Evolutionary conservation across 208 protist species (phyloP).

Genomic region (Porcisia hertigi): DNA sequence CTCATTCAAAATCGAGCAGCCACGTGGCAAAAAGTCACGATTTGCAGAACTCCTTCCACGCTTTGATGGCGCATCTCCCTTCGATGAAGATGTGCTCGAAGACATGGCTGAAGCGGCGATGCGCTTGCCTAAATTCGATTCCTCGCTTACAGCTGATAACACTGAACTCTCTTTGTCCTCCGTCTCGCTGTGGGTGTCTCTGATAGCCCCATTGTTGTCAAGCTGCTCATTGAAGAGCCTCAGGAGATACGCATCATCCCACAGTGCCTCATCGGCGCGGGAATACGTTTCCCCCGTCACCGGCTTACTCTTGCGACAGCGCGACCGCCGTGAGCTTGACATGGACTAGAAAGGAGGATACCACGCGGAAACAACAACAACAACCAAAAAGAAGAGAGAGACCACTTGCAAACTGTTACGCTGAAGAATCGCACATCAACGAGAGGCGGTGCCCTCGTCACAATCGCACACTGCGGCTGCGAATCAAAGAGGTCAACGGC

Average conservation of each 20-base stretch:
- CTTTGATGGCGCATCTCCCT: neutral
- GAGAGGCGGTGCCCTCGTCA: neutral
- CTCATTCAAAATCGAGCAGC: neutral
- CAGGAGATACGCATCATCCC: slow-evolving; percentile 85
- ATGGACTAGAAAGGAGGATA: neutral
- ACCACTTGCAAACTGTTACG: neutral
- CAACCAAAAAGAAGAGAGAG: slow-evolving; percentile 1
- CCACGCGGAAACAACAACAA: neutral
- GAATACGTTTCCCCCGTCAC: slow-evolving; percentile 37
- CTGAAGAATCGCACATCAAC: too few species aligned
- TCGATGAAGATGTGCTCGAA: neutral
- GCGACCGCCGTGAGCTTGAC: slow-evolving; percentile 5
- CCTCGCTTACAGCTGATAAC: neutral
- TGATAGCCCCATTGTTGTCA: slow-evolving; percentile 26
- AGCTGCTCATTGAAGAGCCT: slow-evolving; percentile 78
- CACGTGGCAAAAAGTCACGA: neutral
- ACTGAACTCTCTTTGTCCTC: neutral
- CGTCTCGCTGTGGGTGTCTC: neutral
- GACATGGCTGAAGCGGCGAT: neutral
- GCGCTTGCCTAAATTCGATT: neutral
- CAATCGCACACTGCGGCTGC: neutral
- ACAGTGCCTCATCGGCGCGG: slow-evolving; percentile 55
- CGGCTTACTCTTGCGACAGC: slow-evolving; percentile 9
- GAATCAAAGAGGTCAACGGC: neutral
- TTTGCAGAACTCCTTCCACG: neutral